Evolutionary conservation across 2,329 filamentous ascomycete species (phyloP), one percentile per base, ranked within the genome.

Genomic region (Hymenotorrendiella dingleyae): DNA sequence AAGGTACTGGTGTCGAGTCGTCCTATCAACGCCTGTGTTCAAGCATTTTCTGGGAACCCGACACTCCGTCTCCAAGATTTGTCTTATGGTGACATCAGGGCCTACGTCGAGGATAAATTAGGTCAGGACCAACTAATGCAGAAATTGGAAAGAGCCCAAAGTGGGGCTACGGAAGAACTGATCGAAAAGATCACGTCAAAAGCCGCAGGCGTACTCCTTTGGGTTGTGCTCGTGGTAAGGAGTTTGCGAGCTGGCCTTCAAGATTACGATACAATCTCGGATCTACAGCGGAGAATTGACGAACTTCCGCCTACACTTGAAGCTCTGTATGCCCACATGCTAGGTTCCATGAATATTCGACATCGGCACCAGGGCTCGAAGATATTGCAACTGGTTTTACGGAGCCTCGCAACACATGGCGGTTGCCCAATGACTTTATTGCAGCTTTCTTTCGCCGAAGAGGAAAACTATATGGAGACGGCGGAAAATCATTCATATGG

Each of bases 31-130:
- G 27, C 43, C 12, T 59, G 54, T 35, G 24, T 40, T 9, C 45
- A 57, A 12, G 48, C 37, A 5, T 60, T 55, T 30, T 20, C 4
- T 5, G 3, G 26, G 1, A 46, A 21, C 9, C 49, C 47, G 2
- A 49, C 28, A 9, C 41, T 59, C n/a, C 24, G 36, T 9, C 35
- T 59, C 1, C 52, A 61, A 20, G 43, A 52, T 7, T 21, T 59
- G 8, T 60, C 57, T 8, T 17, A 36, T 4, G 9, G 35, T 1
- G 57, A 58, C 36, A 55, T 59, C 21, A 11, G 46, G n/a, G 8
- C 5, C 1, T 59, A 55, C 28, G 44, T 54, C 11, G 19, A 46
- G 5, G 43, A 44, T 5, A 32, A 41, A n/a, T 40, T 59, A 5
- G 22, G 36, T n/a, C 8, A 28, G 5, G 46, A 45, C 36, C 12